phyloP scores from a whole-genome alignment of 257 asterid species.

The Ajuga chamaepitys region DNA sequence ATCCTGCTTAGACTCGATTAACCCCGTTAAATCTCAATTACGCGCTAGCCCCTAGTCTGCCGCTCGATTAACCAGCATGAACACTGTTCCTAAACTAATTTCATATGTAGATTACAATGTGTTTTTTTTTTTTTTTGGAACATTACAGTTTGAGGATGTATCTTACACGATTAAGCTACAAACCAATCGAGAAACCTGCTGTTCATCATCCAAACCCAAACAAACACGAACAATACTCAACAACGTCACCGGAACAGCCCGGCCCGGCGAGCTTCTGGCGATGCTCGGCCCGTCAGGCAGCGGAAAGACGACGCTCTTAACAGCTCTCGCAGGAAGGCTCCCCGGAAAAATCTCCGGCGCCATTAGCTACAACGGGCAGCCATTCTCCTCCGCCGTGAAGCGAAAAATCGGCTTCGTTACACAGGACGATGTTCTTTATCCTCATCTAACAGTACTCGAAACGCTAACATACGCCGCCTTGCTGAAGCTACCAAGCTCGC shows the following conservation, averaged over 20 bases:
- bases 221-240: conserved; percentile 35
- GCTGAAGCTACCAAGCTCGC: conserved; percentile 47
- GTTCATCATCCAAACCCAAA: conserved; percentile 35
- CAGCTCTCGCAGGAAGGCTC: conserved; percentile 66
- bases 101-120: too few species aligned
- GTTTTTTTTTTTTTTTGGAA: not conserved
- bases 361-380: conserved; percentile 51
- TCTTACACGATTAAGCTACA: conserved; percentile 35
- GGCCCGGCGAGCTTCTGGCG: conserved; percentile 75
- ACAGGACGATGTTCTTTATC: conserved; percentile 76
- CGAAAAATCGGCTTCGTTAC: conserved; percentile 67
- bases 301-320: conserved; percentile 79
- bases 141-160: conserved; percentile 75
- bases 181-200: conserved; percentile 16
- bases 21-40: too few species aligned
- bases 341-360: conserved; percentile 56
- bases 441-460: conserved; percentile 75
- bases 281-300: conserved; percentile 98
- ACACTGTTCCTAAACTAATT: too few species aligned
- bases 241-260: conserved; percentile 51
- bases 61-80: too few species aligned
- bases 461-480: conserved; percentile 68
- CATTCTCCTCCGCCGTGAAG: conserved; percentile 41
- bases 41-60: too few species aligned
- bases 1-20: too few species aligned